phyloP scores from a whole-genome alignment of 2,329 filamentous ascomycete genomes.

The Fusarium citri region DNA sequence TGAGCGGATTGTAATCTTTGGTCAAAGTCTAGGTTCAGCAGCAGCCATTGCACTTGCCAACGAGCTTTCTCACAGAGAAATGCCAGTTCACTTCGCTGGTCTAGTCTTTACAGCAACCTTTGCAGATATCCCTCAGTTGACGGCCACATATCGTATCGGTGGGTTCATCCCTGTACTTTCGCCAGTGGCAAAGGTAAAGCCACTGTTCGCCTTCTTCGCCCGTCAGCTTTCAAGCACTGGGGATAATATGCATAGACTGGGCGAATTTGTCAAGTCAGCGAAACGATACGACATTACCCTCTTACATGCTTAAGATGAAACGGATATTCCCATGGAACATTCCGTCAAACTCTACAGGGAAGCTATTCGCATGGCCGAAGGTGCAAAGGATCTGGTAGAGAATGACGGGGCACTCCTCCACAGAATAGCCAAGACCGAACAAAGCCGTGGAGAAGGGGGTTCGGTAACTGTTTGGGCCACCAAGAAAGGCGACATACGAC shows the following conservation, averaged over 20 bases:
- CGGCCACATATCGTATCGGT: constrained; percentile 64
- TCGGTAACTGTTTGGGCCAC: constrained; percentile 59
- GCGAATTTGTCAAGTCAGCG: constrained; percentile 49
- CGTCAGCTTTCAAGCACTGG: constrained; percentile 58
- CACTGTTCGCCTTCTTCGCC: constrained; percentile 55
- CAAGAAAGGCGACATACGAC: constrained; percentile 56
- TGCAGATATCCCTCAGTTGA: constrained; percentile 59
- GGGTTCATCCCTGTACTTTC: constrained; percentile 48
- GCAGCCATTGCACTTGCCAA: constrained; percentile 51
- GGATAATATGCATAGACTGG: constrained; percentile 56
- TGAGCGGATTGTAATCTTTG: constrained; percentile 67
- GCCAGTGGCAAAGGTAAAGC: constrained; percentile 61
- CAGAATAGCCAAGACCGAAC: constrained; percentile 33
- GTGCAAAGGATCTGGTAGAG: constrained; percentile 47
- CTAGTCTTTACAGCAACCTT: constrained; percentile 63
- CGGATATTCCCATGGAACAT: constrained; percentile 59
- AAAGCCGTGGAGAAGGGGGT: constrained; percentile 56
- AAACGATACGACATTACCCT: constrained; percentile 54
- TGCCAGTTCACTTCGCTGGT: constrained; percentile 55
- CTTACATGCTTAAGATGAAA: constrained; percentile 59
- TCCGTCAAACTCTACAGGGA: constrained; percentile 60
- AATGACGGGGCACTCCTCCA: constrained; percentile 6
- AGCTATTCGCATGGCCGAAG: constrained; percentile 57
- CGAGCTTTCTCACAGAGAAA: constrained; percentile 22
- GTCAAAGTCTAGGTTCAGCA: constrained; percentile 67